Evolutionary conservation across 257 asterid genomes (phyloP).

Genomic region (Nicotiana tomentosiformis): DNA sequence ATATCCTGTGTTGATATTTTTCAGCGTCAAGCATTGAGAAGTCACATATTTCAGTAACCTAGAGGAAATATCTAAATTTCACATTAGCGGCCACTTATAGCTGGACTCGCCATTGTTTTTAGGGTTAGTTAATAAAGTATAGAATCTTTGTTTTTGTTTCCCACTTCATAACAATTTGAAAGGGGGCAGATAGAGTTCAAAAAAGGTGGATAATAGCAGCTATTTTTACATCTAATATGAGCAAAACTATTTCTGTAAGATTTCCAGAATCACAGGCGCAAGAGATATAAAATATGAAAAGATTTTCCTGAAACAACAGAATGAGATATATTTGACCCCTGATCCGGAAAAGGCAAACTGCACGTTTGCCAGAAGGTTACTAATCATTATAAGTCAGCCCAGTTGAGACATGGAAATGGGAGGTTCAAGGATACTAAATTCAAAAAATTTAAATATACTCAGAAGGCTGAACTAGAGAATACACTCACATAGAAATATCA

Average conservation of each 20-base stretch:
- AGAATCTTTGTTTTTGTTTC: not conserved
- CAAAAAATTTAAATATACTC: not conserved
- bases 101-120: not conserved
- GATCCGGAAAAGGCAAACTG: not conserved
- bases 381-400: not conserved
- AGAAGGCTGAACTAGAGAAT: slow-evolving; percentile 5
- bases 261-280: not conserved
- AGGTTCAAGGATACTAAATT: not conserved
- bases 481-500: slow-evolving; percentile 83
- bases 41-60: not conserved
- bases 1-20: slow-evolving; percentile 38
- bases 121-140: not conserved
- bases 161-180: not conserved
- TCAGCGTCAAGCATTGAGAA: not conserved
- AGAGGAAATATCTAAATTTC: not conserved
- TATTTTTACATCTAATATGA: not conserved
- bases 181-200: not conserved
- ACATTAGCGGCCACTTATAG: slow-evolving; percentile 1
- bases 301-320: not conserved
- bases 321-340: not conserved
- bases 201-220: not conserved
- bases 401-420: not conserved
- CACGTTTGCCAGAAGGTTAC: not conserved
- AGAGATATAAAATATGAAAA: not conserved
- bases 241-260: not conserved